A percentile compares a stretch with the other conserved stretches of the same genome.
These are phyloP conservation scores for Penicillium turbatum DNA, from an alignment of 495 filamentous ascomycete species.

Conservation along the genomic window DNA sequence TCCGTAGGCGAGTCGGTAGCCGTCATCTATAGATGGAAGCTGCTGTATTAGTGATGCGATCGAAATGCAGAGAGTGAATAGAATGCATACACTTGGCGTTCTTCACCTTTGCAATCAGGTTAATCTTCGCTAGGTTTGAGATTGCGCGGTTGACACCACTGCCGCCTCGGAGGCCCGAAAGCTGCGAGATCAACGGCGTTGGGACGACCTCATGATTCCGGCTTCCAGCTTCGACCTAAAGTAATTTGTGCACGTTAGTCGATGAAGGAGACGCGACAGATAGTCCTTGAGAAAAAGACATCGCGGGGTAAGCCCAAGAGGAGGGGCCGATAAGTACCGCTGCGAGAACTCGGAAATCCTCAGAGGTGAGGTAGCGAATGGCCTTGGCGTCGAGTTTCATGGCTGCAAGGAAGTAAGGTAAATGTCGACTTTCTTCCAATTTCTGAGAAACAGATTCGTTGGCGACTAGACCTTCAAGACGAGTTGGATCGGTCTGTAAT, in stretches of 20 bases:
- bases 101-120: slow-evolving; percentile 85
- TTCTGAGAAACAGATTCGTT: slow-evolving; percentile 4
- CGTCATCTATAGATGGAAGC: slow-evolving; percentile 62
- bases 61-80: neutral
- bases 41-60: neutral
- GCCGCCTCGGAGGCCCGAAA: slow-evolving; percentile 76
- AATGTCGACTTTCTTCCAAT: neutral
- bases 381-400: slow-evolving; percentile 94
- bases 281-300: slow-evolving; percentile 19
- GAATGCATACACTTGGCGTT: slow-evolving; percentile 72
- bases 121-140: slow-evolving; percentile 85
- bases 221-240: slow-evolving; percentile 83
- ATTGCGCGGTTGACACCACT: slow-evolving; percentile 84
- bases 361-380: slow-evolving; percentile 82
- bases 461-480: slow-evolving; percentile 1
- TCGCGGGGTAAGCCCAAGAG: slow-evolving; percentile 16
- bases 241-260: neutral
- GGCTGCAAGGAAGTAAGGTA: neutral
- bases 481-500: slow-evolving; percentile 14
- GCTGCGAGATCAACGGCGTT: slow-evolving; percentile 77
- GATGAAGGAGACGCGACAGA: slow-evolving; percentile 25
- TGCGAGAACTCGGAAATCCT: slow-evolving; percentile 94
- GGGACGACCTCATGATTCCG: slow-evolving; percentile 97
- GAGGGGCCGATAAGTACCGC: slow-evolving; percentile 56
- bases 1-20: slow-evolving; percentile 94